A percentile compares a stretch with the other conserved stretches of the same genome.
Conservation (phyloP, 352 stramenopile species). For the Blastocystis sp. region DNA sequence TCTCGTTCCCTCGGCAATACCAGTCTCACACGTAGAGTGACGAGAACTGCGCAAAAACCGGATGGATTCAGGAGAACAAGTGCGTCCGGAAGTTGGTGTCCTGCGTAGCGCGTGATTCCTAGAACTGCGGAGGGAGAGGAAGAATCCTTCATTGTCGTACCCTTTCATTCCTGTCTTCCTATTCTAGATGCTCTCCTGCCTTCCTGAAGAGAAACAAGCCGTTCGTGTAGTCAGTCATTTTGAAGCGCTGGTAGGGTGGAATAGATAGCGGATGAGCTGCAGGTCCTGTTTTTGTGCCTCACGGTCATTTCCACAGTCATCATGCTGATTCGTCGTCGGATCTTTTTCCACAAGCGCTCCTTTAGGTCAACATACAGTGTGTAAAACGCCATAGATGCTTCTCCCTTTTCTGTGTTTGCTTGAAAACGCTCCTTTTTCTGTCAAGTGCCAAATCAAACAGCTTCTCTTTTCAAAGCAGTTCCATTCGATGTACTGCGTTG, state of each 20-base stretch:
- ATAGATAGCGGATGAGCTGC: not conserved
- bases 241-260: slow-evolving; percentile 15
- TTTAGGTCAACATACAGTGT: slow-evolving; percentile 10
- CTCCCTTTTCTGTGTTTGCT: not conserved
- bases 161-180: not conserved
- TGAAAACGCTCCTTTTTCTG: not conserved
- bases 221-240: not conserved
- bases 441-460: not conserved
- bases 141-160: not conserved
- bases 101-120: not conserved
- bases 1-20: not conserved
- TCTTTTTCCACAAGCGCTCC: slow-evolving; percentile 31
- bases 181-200: slow-evolving; percentile 19
- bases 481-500: not conserved
- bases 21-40: not conserved
- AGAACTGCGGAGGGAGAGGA: slow-evolving; percentile 5
- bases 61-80: slow-evolving; percentile 42
- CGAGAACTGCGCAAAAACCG: slow-evolving; percentile 23
- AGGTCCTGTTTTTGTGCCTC: slow-evolving; percentile 55
- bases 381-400: not conserved
- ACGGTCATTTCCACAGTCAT: slow-evolving; percentile 44
- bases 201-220: no score
- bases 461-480: not conserved
- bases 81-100: slow-evolving; percentile 3
- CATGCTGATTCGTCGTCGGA: slow-evolving; percentile 51